These are phyloP conservation scores for Hypoxylon sp. DNA, from an alignment of 2,329 filamentous ascomycete genomes.

Conservation along the genomic window DNA sequence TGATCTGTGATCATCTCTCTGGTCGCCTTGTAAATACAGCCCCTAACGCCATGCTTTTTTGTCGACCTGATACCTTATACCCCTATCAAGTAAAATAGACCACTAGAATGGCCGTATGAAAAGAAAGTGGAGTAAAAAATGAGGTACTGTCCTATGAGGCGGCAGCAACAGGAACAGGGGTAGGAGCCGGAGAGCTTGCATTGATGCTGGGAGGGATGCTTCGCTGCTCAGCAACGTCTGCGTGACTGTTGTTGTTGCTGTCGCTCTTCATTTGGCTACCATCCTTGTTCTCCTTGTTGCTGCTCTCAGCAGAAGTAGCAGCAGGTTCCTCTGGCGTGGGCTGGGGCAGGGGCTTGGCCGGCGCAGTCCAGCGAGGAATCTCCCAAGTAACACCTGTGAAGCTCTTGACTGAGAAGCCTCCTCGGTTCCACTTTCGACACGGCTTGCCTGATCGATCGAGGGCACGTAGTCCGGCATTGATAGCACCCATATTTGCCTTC, in stretches of 20 bases:
- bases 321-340: constrained; percentile 56
- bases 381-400: constrained; percentile 90
- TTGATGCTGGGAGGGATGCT: constrained; percentile 59
- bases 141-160: constrained; percentile 51
- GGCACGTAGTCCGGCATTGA: constrained; percentile 94
- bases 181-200: constrained; percentile 61
- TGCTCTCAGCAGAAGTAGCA: constrained; percentile 59
- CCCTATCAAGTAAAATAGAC: constrained; percentile 32
- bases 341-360: constrained; percentile 62
- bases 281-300: constrained; percentile 73
- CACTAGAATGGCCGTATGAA: constrained; percentile 10
- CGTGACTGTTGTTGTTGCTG: constrained; percentile 48
- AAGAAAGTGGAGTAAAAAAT: constrained; percentile 1
- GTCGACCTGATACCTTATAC: constrained; percentile 33
- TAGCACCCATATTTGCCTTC: constrained; percentile 95
- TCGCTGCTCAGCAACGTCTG: constrained; percentile 63
- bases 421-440: constrained; percentile 89
- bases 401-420: constrained; percentile 84
- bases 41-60: constrained; percentile 47
- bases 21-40: constrained; percentile 24
- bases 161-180: constrained; percentile 57
- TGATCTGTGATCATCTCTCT: constrained; percentile 16
- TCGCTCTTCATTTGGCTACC: constrained; percentile 59
- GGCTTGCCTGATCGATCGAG: constrained; percentile 92
- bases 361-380: constrained; percentile 82